Evolutionary conservation across 345 rosid species (phyloP).

Genomic region (Geranium rotundifolium): DNA sequence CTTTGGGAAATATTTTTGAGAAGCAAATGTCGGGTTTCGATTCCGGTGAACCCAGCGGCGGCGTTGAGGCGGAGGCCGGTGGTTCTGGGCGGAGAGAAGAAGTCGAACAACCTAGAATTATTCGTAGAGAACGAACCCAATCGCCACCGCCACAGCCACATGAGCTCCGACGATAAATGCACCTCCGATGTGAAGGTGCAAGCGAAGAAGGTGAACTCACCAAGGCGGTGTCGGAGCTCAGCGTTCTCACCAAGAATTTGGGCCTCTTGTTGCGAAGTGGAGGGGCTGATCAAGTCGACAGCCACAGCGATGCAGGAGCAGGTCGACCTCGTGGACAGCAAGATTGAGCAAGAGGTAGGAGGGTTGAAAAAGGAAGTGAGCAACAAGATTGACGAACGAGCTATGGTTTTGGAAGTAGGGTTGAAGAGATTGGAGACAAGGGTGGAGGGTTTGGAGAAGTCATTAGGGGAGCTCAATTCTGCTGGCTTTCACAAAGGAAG

Average conservation of each 20-base stretch:
- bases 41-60: constrained; percentile 51
- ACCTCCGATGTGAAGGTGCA: too few relatives aligned
- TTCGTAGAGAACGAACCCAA: constrained; percentile 1
- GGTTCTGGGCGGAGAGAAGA: constrained; percentile 39
- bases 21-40: constrained; percentile 64
- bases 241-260: constrained; percentile 61
- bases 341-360: constrained; percentile 48
- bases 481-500: constrained; percentile 52
- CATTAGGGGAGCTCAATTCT: constrained; percentile 46
- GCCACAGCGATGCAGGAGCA: constrained; percentile 65
- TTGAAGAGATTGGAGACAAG: constrained; percentile 44
- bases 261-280: constrained; percentile 55
- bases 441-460: constrained; percentile 38
- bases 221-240: constrained; percentile 52
- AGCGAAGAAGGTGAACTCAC: constrained; percentile 41
- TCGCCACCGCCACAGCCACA: constrained; percentile 18
- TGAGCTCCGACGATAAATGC: too few relatives aligned
- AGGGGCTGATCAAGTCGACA: constrained; percentile 48
- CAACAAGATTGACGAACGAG: constrained; percentile 31
- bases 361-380: constrained; percentile 38
- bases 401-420: constrained; percentile 22
- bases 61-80: constrained; percentile 51
- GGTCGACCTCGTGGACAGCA: constrained; percentile 64
- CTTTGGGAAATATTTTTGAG: neutral
- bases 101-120: constrained; percentile 34